These are phyloP conservation scores for Aspergillus arachidicola DNA, from an alignment of 2,329 filamentous ascomycete species.

Conservation along the genomic window DNA sequence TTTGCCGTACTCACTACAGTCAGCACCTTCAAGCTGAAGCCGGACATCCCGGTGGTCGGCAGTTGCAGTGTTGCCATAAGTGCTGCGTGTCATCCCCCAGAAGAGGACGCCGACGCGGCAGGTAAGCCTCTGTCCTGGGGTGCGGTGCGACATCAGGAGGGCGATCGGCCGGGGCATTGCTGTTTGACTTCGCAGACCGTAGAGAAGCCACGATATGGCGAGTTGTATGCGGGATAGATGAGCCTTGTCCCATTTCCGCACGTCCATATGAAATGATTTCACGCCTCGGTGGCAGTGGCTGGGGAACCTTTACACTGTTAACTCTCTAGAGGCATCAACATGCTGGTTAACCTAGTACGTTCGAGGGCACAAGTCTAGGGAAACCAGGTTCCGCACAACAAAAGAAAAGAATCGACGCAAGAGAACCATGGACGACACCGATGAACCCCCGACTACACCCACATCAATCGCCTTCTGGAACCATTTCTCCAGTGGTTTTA, in stretches of 20 bases:
- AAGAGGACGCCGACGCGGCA: not conserved
- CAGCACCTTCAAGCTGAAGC: not conserved
- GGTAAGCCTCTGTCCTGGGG: not conserved
- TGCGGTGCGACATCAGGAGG: not conserved
- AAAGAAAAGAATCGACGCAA: not conserved
- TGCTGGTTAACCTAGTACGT: too few relatives aligned
- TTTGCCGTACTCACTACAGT: not conserved
- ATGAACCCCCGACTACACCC: not conserved
- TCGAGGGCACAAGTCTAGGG: too few relatives aligned
- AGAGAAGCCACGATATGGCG: not conserved
- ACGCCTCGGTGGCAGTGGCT: too few relatives aligned
- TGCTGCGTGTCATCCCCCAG: not conserved
- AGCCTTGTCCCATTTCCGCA: not conserved
- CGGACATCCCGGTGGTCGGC: not conserved
- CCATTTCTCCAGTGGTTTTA: not conserved
- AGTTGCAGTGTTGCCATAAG: slow-evolving; percentile 2
- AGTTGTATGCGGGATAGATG: not conserved
- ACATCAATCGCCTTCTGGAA: too few relatives aligned
- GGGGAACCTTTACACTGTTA: too few relatives aligned
- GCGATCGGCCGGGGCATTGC: not conserved
- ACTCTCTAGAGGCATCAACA: too few relatives aligned
- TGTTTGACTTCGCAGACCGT: not conserved
- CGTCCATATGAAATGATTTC: too few relatives aligned
- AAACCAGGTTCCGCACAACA: too few relatives aligned
- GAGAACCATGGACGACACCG: not conserved